Evolutionary conservation across 306 rosid species (phyloP).

Genomic region (Mimosa bimucronata): DNA sequence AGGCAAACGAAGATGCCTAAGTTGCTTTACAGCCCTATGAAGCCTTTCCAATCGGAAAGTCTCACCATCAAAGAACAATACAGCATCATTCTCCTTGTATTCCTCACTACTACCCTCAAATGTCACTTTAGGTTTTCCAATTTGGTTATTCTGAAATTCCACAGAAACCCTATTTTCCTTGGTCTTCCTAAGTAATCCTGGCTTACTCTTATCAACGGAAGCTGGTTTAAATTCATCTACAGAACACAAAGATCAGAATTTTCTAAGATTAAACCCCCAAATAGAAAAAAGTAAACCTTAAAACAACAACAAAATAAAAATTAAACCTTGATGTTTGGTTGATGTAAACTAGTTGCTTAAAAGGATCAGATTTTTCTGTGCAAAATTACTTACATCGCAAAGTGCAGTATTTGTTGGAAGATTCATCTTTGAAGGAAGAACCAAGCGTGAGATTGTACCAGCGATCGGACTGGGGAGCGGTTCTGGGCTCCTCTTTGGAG

Average conservation of each 20-base stretch:
- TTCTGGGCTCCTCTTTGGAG: conserved; percentile 84
- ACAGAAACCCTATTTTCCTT: conserved; percentile 84
- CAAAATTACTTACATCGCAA: conserved; percentile 73
- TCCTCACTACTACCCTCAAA: conserved; percentile 91
- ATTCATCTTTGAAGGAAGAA: conserved; percentile 79
- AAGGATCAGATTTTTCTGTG: conserved; percentile 1
- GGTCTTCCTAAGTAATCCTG: conserved; percentile 74
- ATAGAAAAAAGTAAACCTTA: background rate
- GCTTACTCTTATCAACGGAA: conserved; percentile 79
- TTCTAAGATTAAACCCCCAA: conserved; percentile 17
- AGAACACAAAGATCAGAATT: conserved; percentile 37
- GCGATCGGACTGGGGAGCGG: conserved; percentile 72
- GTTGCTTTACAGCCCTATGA: conserved; percentile 81
- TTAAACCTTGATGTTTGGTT: conserved; percentile 1
- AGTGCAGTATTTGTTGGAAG: conserved; percentile 84
- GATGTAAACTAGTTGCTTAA: conserved; percentile 30
- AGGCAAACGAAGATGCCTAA: conserved; percentile 76
- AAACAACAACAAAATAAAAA: too few species aligned
- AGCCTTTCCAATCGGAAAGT: conserved; percentile 77
- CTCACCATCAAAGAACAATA: conserved; percentile 83
- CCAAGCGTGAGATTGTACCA: conserved; percentile 90
- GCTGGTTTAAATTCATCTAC: conserved; percentile 94
- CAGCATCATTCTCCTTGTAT: conserved; percentile 82
- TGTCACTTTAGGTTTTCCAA: conserved; percentile 86
- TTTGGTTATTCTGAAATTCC: conserved; percentile 87